Conservation (phyloP, 371 early-diverging fungal species). For the Apophysomyces ossiformis region DNA sequence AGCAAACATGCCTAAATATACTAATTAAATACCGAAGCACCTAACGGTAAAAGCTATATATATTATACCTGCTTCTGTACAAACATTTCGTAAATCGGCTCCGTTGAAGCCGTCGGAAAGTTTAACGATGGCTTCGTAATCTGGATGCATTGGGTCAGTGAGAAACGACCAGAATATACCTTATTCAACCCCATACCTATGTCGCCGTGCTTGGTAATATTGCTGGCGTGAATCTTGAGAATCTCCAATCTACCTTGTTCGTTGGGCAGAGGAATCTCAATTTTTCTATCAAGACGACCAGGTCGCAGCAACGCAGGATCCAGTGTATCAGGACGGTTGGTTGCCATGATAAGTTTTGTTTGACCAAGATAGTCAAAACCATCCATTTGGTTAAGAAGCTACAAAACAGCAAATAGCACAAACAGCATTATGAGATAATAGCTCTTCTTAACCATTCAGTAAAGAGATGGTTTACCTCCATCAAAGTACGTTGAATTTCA, state of each 20-base stretch:
- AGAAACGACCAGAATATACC: neutral
- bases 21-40: slow-evolving; percentile 6
- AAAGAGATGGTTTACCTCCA: slow-evolving; percentile 71
- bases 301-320: slow-evolving; percentile 99
- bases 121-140: slow-evolving; percentile 98
- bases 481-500: slow-evolving; percentile 99
- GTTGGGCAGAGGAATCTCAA: slow-evolving; percentile 96
- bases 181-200: slow-evolving; percentile 65
- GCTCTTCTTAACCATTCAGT: slow-evolving; percentile 16
- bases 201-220: slow-evolving; percentile 96
- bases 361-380: slow-evolving; percentile 99
- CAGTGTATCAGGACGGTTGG: slow-evolving; percentile 99
- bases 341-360: slow-evolving; percentile 99
- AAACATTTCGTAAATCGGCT: slow-evolving; percentile 99
- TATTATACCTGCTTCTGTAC: slow-evolving; percentile 96
- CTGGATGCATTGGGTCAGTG: slow-evolving; percentile 42
- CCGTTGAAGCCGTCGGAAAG: slow-evolving; percentile 99
- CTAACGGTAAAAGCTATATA: neutral
- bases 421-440: neutral
- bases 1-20: slow-evolving; percentile 93
- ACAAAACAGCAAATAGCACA: neutral
- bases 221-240: slow-evolving; percentile 95
- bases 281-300: slow-evolving; percentile 98
- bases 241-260: slow-evolving; percentile 96
- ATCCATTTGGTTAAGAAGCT: slow-evolving; percentile 99